phyloP scores from a whole-genome alignment of 768 basidiomycete genomes.

The Boletus pseudo-olivaceus region DNA sequence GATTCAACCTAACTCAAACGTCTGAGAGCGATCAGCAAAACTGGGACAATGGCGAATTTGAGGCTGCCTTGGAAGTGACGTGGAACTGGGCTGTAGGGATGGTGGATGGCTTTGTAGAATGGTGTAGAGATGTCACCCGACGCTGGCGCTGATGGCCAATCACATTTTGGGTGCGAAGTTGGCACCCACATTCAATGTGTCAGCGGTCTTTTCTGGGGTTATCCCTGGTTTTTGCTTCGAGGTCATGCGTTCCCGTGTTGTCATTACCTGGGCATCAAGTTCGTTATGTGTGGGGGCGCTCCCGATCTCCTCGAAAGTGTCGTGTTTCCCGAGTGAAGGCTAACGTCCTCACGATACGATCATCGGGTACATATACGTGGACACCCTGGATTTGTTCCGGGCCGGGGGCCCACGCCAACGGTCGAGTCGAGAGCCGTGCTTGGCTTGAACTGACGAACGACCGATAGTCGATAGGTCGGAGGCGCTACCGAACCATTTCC shows the following conservation, averaged over 20 bases:
- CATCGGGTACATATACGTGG: too few relatives aligned
- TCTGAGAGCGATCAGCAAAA: conserved; percentile 46
- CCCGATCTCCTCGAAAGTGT: too few relatives aligned
- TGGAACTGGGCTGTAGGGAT: conserved; percentile 51
- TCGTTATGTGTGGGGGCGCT: too few relatives aligned
- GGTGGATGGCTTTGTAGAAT: conserved; percentile 29
- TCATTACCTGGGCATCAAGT: too few relatives aligned
- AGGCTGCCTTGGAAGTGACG: conserved; percentile 57
- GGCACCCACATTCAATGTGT: too few relatives aligned
- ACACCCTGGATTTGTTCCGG: too few relatives aligned
- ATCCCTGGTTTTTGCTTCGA: background rate
- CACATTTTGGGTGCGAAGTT: background rate
- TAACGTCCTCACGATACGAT: background rate
- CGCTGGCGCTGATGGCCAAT: conserved; percentile 20
- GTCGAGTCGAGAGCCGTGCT: background rate
- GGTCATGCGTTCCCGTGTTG: too few relatives aligned
- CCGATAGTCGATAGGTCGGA: too few relatives aligned
- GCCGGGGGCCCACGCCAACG: background rate
- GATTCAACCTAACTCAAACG: conserved; percentile 67
- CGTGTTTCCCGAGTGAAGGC: background rate
- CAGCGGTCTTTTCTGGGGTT: background rate
- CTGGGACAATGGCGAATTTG: conserved; percentile 64
- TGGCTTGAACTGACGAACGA: background rate
- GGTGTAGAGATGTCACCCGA: conserved; percentile 26
- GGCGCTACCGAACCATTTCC: too few relatives aligned